Base-by-base conservation (phyloP, 2,329 filamentous ascomycete genomes). In the Diaporthe eres region DNA sequence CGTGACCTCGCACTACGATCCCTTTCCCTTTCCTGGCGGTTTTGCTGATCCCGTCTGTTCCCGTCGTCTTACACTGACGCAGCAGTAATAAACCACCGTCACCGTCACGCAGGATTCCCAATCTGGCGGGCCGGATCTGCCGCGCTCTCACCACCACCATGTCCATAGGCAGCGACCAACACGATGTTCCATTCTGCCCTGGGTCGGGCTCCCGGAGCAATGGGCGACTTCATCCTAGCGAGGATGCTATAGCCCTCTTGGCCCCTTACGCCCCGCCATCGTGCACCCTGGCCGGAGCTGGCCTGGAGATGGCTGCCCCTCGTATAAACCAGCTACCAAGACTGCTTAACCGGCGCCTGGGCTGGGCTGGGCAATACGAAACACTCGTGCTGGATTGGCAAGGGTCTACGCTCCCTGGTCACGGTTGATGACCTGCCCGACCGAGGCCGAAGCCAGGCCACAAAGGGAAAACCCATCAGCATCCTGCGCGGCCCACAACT, bases 171-270 rank as follows among this genome's bases (percentile, higher is more conserved):
- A 37, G 5, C 34, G 9, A 53, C 34, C 65, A 70, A 70, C 65
- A 42, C 65, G 34, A 39, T 42, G 34, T 70, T 39, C 47, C 49
- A 31, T 42, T 19, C 8, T 28, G 34, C 5, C 49, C 47, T 31
- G 25, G 34, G 8, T 17, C 49, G 49, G 65, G 49, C 49, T n/a
- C 34, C 65, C 65, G 49, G 65, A 70, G 65, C 65, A 39, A 55
- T 70, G 47, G 65, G 47, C 65, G 65, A 39, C 65, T 70, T 42
- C 65, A 55, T 39, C 65, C 65, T 70, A 55, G 65, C 65, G 65
- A 70, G 65, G 49, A 42, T 70, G 15, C 47, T 55, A 42, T 70
- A 55, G 47, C 13, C n/a, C 49, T 70, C 49, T 55, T 70, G 65
- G 65, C 65, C 65, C 39, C 22, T n/a, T 28, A 1, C 47, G 65